Conservation (phyloP, 805 yeast species). For the Hanseniaspora jakobsenii region DNA sequence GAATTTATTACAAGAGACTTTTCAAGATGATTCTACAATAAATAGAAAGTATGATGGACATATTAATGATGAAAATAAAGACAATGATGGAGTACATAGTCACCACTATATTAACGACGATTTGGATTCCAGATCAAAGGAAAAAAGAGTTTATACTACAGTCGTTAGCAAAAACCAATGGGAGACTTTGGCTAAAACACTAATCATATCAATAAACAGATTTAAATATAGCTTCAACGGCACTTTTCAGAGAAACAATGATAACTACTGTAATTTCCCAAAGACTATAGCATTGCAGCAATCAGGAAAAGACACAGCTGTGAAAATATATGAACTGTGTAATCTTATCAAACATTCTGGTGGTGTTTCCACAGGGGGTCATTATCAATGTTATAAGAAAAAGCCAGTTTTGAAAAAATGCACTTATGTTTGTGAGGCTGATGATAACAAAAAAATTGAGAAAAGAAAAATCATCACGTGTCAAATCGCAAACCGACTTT, state of each 20-base stretch:
- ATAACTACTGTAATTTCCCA: conserved; percentile 57
- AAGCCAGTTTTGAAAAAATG: conserved; percentile 45
- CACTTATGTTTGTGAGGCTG: conserved; percentile 22
- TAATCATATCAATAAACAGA: conserved; percentile 76
- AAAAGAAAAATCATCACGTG: not conserved
- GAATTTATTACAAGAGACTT: no score
- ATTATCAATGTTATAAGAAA: conserved; percentile 74
- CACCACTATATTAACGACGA: conserved; percentile 21
- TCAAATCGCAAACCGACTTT: not conserved
- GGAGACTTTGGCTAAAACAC: conserved; percentile 53
- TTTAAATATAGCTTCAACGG: conserved; percentile 54
- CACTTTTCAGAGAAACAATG: conserved; percentile 54
- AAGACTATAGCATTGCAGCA: conserved; percentile 42
- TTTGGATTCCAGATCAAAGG: conserved; percentile 41
- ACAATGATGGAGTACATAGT: not conserved
- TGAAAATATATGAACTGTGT: conserved; percentile 41
- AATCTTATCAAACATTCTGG: conserved; percentile 81
- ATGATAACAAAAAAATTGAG: not conserved
- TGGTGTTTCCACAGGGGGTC: conserved; percentile 67
- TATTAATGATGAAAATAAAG: not conserved
- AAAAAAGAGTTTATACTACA: conserved; percentile 38
- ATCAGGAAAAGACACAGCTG: no score
- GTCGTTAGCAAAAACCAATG: conserved; percentile 56
- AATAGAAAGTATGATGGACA: no score
- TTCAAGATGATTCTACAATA: no score